Percentiles rank a stretch among this genome's conserved stretches.
These are phyloP conservation scores for Mycena indigotica DNA, from an alignment of 768 basidiomycete species.

Conservation along the genomic window DNA sequence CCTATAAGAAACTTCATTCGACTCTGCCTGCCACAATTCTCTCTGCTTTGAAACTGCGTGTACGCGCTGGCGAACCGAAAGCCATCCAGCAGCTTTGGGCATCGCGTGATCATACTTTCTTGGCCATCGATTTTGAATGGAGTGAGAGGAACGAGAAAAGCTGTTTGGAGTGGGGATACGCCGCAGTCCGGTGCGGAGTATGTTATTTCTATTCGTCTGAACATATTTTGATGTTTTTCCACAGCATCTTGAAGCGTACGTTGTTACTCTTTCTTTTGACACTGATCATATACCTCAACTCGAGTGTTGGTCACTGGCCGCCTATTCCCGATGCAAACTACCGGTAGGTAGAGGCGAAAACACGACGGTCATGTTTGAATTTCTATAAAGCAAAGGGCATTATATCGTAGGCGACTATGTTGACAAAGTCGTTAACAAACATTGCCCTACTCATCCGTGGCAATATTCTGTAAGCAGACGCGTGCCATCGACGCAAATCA, in stretches of 20 bases:
- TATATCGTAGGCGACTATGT: constrained; percentile 72
- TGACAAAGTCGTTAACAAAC: constrained; percentile 64
- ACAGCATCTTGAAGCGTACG: constrained; percentile 70
- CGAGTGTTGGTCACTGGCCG: constrained; percentile 73
- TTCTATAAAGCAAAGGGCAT: constrained; percentile 61
- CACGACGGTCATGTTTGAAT: constrained; percentile 9
- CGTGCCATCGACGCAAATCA: neutral
- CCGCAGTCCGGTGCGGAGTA: constrained; percentile 75
- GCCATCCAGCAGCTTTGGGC: constrained; percentile 71
- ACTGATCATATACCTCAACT: neutral
- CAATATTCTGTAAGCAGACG: constrained; percentile 37
- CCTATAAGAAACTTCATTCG: constrained; percentile 70
- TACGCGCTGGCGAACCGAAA: constrained; percentile 66
- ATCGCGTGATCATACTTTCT: constrained; percentile 68
- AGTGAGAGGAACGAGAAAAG: constrained; percentile 70
- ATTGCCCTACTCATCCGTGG: constrained; percentile 69
- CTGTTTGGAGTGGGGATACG: constrained; percentile 81
- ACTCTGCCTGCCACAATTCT: constrained; percentile 72
- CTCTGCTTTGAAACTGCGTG: constrained; percentile 63
- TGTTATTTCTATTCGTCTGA: no score
- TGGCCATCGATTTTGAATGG: constrained; percentile 76
- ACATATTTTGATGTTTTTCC: no score
- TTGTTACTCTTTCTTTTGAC: constrained; percentile 14
- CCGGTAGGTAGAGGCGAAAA: constrained; percentile 48
- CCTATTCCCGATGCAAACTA: constrained; percentile 77